Evolutionary conservation across 805 yeast species (phyloP), one percentile per base, ranked within the genome.

Genomic region (Candida koratica): DNA sequence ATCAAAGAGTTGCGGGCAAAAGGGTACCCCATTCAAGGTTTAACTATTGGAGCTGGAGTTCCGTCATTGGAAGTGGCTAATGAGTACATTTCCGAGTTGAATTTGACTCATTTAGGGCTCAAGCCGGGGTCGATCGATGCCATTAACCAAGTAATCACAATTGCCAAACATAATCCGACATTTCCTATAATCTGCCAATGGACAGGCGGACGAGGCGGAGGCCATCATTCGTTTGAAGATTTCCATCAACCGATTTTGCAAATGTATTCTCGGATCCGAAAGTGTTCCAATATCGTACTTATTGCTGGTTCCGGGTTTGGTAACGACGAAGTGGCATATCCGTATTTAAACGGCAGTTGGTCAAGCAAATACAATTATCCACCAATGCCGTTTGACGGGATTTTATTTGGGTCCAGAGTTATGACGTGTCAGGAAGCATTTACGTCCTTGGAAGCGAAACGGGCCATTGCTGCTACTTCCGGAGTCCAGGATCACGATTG

Each of bases 181-280:
- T 93, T 93, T 89, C 99, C 98, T 46, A 87, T 93, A 55, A 90
- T 93, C 38, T 69, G 93, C 52, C 98, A 93, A 73, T 93, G 99
- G 99, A 93, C 99, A 42, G 98, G 97, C 76, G 99, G 99, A 65
- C 89, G 99, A 77, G 99, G 97, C 71, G 99, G 99, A 77, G 99
- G 99, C 58, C 99, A 93, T 64, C 99, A 93, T 66, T 90, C 97
- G 34, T 93, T 80, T 57, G 99, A 93, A 74, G 99, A 93, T 69
- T 88, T 90, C 93, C 98, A 93, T 65, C 90, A 89, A 58, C 97
- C 98, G 49, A 77, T 93, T 49, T 69, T 93, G 57, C 96, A 87
- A 64, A 93, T 93, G 90, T 93, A 93, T 67, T 71, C 95, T 48
- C 83, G 84, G 71, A 84, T 93, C 54, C 84, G 99, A 76, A 83